Base-by-base conservation (phyloP, 192 early-diverging fungal species). In the Backusella tarrabulga region DNA sequence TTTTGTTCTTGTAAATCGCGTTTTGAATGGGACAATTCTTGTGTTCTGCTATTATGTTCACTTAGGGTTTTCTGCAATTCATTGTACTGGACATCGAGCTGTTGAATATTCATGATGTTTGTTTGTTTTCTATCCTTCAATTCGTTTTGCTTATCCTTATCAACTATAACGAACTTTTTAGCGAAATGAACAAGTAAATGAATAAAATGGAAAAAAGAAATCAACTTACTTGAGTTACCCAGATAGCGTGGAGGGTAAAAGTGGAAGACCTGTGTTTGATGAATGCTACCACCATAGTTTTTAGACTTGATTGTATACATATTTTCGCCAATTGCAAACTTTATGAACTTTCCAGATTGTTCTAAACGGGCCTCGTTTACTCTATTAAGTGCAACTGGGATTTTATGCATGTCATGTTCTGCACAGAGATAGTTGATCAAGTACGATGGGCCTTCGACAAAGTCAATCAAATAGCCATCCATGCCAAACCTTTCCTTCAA, bases 401-500 rank as follows among this genome's bases (percentile, higher is more conserved):
- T 86, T 14, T 78, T 71, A 80, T 97, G 87, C 9, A 97, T 79
- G 0, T 81, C 69, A 32, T 85, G 83, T 68, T 87, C 80, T 36
- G 87, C 73, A 73, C 95, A 95, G 26, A 97, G 73, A 12, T 89
- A 88, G 0, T 84, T 85, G 36, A 94, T 71, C 4, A 97, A 81
- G 4, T 88, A 78, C 0, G 83, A 82, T 7, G 93, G 93, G 0
- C 90, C 95, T 15, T 95, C 92, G 4, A 99, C 50, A 44, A 91
- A 86, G 80, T 97, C 92, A 36, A 93, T 81, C 15, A 92, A 72
- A 72, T 90, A 94, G 35, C 92, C 87, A 41, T 94, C 93, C 73
- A 99, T 93, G 2, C 94, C 94, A 40, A 44, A 17, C 0, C 36
- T 90, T 80, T 3, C 67, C 34, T 71, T 74, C 56, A 84, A 75